A percentile compares a stretch with the other conserved stretches of the same genome.
phyloP scores from a whole-genome alignment of 768 basidiomycete species.

The Clitopilus passeckerianus region DNA sequence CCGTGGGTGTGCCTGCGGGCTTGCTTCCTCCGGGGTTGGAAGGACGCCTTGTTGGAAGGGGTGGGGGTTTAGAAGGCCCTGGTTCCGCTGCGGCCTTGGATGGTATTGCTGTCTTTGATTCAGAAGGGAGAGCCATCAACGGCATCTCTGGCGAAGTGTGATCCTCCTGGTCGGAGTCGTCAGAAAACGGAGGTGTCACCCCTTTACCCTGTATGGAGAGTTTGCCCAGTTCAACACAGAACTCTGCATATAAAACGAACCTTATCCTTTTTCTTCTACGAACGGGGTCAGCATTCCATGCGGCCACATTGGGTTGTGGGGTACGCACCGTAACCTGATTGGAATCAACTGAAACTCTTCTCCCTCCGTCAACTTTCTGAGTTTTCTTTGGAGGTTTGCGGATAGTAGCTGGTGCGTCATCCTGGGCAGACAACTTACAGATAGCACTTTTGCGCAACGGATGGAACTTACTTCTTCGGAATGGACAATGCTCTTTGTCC shows the following conservation, averaged over 20 bases:
- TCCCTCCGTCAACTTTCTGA: background rate
- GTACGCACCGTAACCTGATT: background rate
- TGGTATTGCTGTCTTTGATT: background rate
- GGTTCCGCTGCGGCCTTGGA: background rate
- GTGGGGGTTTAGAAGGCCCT: background rate
- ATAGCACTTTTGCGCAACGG: background rate
- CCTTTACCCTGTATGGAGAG: background rate
- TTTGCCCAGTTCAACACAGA: background rate
- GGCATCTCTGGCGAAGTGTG: background rate
- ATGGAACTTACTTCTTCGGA: background rate
- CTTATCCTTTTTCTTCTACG: slow-evolving; percentile 4
- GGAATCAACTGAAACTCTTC: background rate
- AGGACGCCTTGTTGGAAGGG: background rate
- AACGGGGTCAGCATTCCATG: background rate
- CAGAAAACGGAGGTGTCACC: background rate
- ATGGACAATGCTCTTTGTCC: background rate
- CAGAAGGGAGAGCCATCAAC: background rate
- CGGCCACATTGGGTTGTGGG: background rate
- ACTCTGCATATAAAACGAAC: background rate
- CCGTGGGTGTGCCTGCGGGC: background rate
- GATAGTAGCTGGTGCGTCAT: background rate
- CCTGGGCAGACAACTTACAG: background rate
- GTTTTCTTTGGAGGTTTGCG: background rate
- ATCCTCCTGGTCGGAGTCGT: background rate
- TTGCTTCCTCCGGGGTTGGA: background rate